Evolutionary conservation across 805 yeast species (phyloP), one percentile per base, ranked within the genome.

Genomic region (Candida mattraensis): DNA sequence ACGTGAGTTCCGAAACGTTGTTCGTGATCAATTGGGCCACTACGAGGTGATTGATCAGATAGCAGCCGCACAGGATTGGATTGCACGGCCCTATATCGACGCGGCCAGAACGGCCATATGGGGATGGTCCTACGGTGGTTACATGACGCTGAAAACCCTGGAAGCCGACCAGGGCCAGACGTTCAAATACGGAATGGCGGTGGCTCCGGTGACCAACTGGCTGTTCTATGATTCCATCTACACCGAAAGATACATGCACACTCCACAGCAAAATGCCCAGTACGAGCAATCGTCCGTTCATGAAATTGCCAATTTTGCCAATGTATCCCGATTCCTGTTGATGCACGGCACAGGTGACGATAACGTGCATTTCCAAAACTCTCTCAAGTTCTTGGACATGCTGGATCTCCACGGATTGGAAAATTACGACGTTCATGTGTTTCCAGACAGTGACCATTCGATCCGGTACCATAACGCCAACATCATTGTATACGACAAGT

Each of bases 71-170:
- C 76, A 77, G 45, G 45, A 69, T 1, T 91, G 93, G 83, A 70
- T 76, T 3, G 30, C 61, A 4, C 75, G 73, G 48, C 40, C 68
- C 2, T 91, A 82, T 53, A 83, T 93, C 26, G 85, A 89, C 55
- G 60, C 66, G 16, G 64, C 71, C 3, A 73, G 76, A 42, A 79
- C 87, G 9, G 94, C 95, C 0, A 76, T 91, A 37, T 93, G 97
- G 91, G 99, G 99, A 7, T 93, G 99, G 99, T 85, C 95, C 15
- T 93, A 91, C 57, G 99, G 99, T 30, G 99, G 98, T 0, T 93
- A 78, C 56, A 74, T 87, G 71, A 88, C 99, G 0, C 71, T 93
- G 50, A 93, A 89, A 62, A 83, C 95, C 0, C 65, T 93, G 30
- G 98, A 93, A 61, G 69, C 70, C 15, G 98, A 93, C 60, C 70